Percentiles rank a stretch among this genome's conserved stretches.
phyloP scores from a whole-genome alignment of 2,329 filamentous ascomycete genomes.

The Eutypa lata region DNA sequence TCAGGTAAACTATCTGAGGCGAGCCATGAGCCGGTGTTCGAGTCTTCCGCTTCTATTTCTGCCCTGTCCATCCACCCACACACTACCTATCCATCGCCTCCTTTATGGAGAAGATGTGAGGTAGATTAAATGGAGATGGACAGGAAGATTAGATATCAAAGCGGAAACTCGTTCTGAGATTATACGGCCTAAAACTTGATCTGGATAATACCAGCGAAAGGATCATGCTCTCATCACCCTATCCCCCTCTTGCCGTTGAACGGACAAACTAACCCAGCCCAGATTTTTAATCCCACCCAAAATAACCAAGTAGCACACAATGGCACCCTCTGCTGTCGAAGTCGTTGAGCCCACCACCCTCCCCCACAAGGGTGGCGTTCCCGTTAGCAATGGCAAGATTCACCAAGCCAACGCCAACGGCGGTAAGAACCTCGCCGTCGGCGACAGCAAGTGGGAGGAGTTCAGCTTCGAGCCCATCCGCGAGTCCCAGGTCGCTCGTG shows the following conservation, averaged over 20 bases:
- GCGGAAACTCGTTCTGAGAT: constrained; percentile 61
- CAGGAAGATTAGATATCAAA: constrained; percentile 8
- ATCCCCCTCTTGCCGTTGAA: constrained; percentile 29
- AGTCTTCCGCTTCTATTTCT: constrained; percentile 21
- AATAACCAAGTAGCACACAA: constrained; percentile 40
- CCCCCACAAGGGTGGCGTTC: constrained; percentile 42
- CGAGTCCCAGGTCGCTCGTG: constrained; percentile 86
- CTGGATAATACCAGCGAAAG: constrained; percentile 99
- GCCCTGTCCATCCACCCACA: constrained; percentile 16
- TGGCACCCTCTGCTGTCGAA: constrained; percentile 75
- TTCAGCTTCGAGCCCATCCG: constrained; percentile 86
- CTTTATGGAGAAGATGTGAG: background rate
- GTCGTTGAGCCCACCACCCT: constrained; percentile 51
- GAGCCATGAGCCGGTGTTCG: constrained; percentile 36
- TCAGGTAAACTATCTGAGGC: constrained; percentile 32
- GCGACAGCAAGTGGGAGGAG: constrained; percentile 72
- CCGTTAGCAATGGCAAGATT: constrained; percentile 33
- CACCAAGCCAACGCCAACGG: constrained; percentile 44
- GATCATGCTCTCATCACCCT: constrained; percentile 76
- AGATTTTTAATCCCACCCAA: constrained; percentile 30
- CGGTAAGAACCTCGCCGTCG: constrained; percentile 58
- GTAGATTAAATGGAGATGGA: constrained; percentile 9
- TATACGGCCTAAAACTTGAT: constrained; percentile 94
- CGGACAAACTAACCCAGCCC: constrained; percentile 31
- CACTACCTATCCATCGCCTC: constrained; percentile 10